Evolutionary conservation across 768 basidiomycete species (phyloP).

Genomic region (Roridomyces roridus): DNA sequence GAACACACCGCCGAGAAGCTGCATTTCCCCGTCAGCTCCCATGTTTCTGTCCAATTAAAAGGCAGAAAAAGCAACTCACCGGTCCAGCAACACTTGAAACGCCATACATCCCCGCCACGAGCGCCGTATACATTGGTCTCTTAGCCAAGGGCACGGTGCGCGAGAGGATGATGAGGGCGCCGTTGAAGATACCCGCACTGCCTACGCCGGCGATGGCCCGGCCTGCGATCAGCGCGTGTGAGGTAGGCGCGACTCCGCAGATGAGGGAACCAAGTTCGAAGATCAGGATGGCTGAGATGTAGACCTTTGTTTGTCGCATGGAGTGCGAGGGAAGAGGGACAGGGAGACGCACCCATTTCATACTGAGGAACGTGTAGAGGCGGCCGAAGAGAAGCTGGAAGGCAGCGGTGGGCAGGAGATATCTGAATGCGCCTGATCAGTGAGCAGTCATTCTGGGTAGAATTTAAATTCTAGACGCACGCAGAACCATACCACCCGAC

Average conservation of each 20-base stretch:
- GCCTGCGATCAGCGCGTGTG: background rate
- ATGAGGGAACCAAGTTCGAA: background rate
- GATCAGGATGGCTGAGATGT: background rate
- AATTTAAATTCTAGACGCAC: too few relatives aligned
- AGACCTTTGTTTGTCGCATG: too few relatives aligned
- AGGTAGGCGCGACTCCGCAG: background rate
- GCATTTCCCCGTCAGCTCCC: too few relatives aligned
- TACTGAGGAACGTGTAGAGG: too few relatives aligned
- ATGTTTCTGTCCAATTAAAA: slow-evolving; percentile 14
- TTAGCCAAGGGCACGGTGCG: slow-evolving; percentile 34
- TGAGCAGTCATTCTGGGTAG: too few relatives aligned
- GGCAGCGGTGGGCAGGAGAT: background rate
- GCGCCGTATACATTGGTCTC: slow-evolving; percentile 41
- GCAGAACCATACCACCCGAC: too few relatives aligned
- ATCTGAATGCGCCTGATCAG: too few relatives aligned
- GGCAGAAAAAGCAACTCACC: too few relatives aligned
- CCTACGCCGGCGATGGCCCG: background rate
- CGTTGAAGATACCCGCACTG: background rate
- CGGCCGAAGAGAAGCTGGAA: too few relatives aligned
- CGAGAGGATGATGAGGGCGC: background rate
- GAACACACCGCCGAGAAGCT: slow-evolving; percentile 16
- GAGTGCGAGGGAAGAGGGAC: too few relatives aligned
- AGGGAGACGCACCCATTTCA: too few relatives aligned
- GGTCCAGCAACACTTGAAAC: slow-evolving; percentile 30
- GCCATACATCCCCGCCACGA: slow-evolving; percentile 39